Evolutionary conservation across 1,284 basidiomycete genomes (phyloP).

Genomic region (Vanrija sp.): DNA sequence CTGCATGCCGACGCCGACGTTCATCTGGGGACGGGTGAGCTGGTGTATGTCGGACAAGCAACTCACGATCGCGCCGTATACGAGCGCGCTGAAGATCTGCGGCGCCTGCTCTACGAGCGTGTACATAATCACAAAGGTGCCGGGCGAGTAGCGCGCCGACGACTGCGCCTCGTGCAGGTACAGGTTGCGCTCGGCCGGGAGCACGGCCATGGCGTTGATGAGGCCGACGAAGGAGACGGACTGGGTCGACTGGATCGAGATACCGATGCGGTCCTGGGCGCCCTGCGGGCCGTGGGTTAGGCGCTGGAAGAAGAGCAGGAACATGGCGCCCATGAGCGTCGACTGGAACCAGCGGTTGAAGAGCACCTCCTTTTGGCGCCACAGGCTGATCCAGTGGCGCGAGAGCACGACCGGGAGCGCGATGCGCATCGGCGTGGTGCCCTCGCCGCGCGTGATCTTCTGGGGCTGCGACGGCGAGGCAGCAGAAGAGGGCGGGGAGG

Average conservation of each 20-base stretch:
- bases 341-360: constrained; percentile 47
- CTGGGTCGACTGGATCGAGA: constrained; percentile 37
- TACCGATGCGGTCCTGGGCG: constrained; percentile 51
- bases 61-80: constrained; percentile 34
- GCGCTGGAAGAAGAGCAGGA: constrained; percentile 50
- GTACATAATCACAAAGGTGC: constrained; percentile 50
- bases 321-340: constrained; percentile 44
- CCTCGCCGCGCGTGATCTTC: constrained; percentile 15
- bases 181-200: constrained; percentile 49
- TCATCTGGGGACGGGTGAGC: constrained; percentile 37
- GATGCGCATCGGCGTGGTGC: constrained; percentile 41
- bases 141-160: constrained; percentile 47
- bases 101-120: constrained; percentile 49
- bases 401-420: constrained; percentile 47
- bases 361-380: constrained; percentile 46
- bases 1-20: constrained; percentile 49
- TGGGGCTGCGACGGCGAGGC: not conserved
- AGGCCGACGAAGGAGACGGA: constrained; percentile 47
- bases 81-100: constrained; percentile 39
- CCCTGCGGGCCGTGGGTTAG: constrained; percentile 43
- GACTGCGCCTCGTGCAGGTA: constrained; percentile 50
- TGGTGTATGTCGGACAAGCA: constrained; percentile 2
- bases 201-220: constrained; percentile 50
- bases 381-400: constrained; percentile 48
- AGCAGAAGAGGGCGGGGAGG: too few relatives aligned